Evolutionary conservation across 2,329 filamentous ascomycete species (phyloP).

Genomic region (Pleoardoris graminearum): DNA sequence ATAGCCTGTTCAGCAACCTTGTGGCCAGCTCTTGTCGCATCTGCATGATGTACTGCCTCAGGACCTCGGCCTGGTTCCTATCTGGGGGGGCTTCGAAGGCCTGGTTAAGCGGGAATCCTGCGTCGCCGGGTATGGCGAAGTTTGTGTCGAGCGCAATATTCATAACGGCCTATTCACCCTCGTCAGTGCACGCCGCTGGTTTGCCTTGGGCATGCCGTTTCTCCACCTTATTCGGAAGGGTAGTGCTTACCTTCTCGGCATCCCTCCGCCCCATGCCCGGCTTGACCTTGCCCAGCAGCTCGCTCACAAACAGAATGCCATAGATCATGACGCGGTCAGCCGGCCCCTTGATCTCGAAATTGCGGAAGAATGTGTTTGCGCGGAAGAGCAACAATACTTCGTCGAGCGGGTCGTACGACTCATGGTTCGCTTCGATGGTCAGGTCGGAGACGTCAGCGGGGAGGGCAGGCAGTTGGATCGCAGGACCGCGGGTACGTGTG

Average conservation of each 20-base stretch:
- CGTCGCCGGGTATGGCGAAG: constrained; percentile 93
- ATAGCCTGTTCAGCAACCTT: constrained; percentile 82
- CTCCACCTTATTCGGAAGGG: too few species aligned
- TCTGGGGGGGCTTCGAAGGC: constrained; percentile 89
- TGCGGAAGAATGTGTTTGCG: constrained; percentile 98
- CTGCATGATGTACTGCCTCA: constrained; percentile 88
- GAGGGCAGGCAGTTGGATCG: constrained; percentile 74
- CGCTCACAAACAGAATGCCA: constrained; percentile 91
- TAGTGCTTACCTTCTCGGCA: constrained; percentile 63
- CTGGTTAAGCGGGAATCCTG: constrained; percentile 91
- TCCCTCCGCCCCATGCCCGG: constrained; percentile 68
- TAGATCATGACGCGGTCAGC: constrained; percentile 95
- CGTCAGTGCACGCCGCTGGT: too few species aligned
- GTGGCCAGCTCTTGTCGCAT: constrained; percentile 88
- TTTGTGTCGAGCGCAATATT: constrained; percentile 90
- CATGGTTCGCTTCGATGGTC: constrained; percentile 75
- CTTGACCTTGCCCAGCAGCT: constrained; percentile 86
- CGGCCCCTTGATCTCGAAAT: constrained; percentile 97
- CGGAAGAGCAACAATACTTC: constrained; percentile 92
- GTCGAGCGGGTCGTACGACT: constrained; percentile 95
- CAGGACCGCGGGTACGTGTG: constrained; percentile 92
- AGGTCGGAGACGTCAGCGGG: constrained; percentile 58
- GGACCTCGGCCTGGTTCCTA: constrained; percentile 83
- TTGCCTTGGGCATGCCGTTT: too few species aligned
- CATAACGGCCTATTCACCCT: constrained; percentile 68